phyloP scores from a whole-genome alignment of 495 filamentous ascomycete genomes.

The Peziza echinospora region DNA sequence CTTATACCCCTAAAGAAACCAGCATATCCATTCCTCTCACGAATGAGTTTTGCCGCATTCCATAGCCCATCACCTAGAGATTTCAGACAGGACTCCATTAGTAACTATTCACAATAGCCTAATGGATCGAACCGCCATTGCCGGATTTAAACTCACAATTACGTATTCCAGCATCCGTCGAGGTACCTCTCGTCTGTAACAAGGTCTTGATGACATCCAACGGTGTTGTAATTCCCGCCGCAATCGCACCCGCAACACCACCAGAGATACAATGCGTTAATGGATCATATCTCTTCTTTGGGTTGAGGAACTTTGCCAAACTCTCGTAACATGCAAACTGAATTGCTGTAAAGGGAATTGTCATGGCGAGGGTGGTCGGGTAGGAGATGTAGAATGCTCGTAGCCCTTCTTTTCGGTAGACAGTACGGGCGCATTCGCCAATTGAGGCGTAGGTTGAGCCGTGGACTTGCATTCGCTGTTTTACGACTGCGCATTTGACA shows the following conservation, averaged over 20 bases:
- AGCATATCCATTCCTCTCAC: conserved; percentile 55
- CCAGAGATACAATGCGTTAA: conserved; percentile 80
- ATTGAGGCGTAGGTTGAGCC: conserved; percentile 77
- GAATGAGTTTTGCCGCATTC: conserved; percentile 63
- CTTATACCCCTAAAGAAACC: conserved; percentile 87
- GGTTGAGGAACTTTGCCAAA: conserved; percentile 82
- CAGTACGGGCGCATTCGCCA: conserved; percentile 58
- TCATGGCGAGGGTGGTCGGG: conserved; percentile 95
- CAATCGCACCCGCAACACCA: conserved; percentile 77
- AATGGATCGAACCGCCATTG: too few species aligned
- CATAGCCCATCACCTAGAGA: conserved; percentile 48
- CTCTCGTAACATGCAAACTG: conserved; percentile 97
- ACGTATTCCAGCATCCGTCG: conserved; percentile 58
- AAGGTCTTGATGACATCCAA: conserved; percentile 96
- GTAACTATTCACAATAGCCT: too few species aligned
- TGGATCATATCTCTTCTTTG: conserved; percentile 63
- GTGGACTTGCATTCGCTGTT: conserved; percentile 97
- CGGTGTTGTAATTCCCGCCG: conserved; percentile 81
- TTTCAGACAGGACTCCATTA: too few species aligned
- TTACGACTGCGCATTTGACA: conserved; percentile 50
- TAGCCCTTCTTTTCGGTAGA: conserved; percentile 74
- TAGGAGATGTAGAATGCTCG: conserved; percentile 96
- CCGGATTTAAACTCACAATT: conserved; percentile 24
- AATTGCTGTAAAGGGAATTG: conserved; percentile 85
- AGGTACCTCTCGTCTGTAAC: conserved; percentile 73